Percentiles rank a stretch among this genome's conserved stretches.
phyloP scores from a whole-genome alignment of 2,329 filamentous ascomycete genomes.

The Xylaria polymorpha region DNA sequence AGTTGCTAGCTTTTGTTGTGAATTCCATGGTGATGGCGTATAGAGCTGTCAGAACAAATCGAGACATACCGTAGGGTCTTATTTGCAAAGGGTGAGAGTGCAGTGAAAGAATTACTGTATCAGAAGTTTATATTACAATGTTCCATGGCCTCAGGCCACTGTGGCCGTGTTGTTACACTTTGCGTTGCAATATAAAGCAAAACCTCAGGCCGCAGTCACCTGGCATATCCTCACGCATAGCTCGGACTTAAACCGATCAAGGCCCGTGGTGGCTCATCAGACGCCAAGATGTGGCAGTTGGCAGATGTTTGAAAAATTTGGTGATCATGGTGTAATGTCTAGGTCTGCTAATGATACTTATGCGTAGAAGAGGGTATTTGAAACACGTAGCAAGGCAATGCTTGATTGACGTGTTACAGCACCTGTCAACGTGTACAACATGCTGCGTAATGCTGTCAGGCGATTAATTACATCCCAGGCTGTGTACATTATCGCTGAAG shows the following conservation, averaged over 20 bases:
- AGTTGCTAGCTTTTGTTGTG: neutral
- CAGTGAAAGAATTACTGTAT: neutral
- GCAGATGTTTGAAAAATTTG: neutral
- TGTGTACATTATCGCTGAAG: neutral
- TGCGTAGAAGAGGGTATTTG: conserved; percentile 13
- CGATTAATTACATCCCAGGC: neutral
- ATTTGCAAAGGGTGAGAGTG: neutral
- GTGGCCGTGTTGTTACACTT: neutral
- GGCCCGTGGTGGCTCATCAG: conserved; percentile 16
- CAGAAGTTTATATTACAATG: neutral
- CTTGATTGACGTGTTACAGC: conserved; percentile 24
- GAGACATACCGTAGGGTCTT: neutral
- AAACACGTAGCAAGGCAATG: conserved; percentile 23
- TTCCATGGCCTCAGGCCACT: neutral
- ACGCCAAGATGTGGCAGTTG: conserved; percentile 26
- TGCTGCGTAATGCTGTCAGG: neutral
- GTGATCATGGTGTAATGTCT: neutral
- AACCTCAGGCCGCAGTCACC: neutral
- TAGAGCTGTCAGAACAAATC: neutral
- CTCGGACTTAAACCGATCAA: neutral
- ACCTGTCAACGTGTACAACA: conserved; percentile 7
- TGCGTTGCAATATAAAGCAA: neutral
- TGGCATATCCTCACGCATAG: neutral
- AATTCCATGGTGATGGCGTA: neutral
- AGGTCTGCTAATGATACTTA: neutral